Evolutionary conservation across 1,139 yeast species (phyloP).

Genomic region (Kluyveromyces sp.): DNA sequence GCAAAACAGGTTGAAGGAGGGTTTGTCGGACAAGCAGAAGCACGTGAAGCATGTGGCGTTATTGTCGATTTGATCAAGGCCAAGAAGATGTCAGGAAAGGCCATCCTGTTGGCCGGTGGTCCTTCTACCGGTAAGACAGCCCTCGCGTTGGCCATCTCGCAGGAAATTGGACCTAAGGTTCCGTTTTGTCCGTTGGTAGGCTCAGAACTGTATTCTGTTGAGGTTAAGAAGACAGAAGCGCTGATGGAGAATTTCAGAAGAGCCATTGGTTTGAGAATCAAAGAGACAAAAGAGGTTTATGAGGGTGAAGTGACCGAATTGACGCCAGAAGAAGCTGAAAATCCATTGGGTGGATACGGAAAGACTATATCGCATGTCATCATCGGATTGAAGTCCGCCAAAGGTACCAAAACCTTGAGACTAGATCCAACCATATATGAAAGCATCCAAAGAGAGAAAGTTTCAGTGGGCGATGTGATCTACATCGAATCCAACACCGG

Average conservation of each 20-base stretch:
- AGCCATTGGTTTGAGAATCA: constrained; percentile 91
- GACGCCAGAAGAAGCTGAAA: constrained; percentile 95
- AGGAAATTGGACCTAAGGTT: constrained; percentile 95
- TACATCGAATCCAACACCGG: constrained; percentile 98
- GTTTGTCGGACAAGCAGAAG: constrained; percentile 89
- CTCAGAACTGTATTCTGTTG: constrained; percentile 90
- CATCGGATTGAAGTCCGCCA: constrained; percentile 90
- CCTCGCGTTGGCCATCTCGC: constrained; percentile 89
- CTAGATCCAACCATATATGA: constrained; percentile 95
- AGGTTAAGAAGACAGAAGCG: constrained; percentile 94
- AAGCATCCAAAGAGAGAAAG: constrained; percentile 90
- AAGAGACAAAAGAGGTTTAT: constrained; percentile 95
- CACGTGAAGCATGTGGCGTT: constrained; percentile 96
- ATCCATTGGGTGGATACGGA: constrained; percentile 96
- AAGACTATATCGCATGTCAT: constrained; percentile 92
- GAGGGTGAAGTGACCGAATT: constrained; percentile 97
- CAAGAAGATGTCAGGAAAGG: constrained; percentile 91
- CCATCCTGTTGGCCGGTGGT: constrained; percentile 92
- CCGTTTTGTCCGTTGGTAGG: constrained; percentile 99
- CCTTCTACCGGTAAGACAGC: constrained; percentile 99
- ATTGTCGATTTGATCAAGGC: constrained; percentile 90
- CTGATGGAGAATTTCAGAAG: constrained; percentile 96
- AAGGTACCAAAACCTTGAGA: constrained; percentile 88
- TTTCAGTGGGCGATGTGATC: constrained; percentile 91
- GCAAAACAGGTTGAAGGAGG: constrained; percentile 90